Evolutionary conservation across 2,329 filamentous ascomycete genomes (phyloP).

Genomic region (Dactylellina drechsleri): DNA sequence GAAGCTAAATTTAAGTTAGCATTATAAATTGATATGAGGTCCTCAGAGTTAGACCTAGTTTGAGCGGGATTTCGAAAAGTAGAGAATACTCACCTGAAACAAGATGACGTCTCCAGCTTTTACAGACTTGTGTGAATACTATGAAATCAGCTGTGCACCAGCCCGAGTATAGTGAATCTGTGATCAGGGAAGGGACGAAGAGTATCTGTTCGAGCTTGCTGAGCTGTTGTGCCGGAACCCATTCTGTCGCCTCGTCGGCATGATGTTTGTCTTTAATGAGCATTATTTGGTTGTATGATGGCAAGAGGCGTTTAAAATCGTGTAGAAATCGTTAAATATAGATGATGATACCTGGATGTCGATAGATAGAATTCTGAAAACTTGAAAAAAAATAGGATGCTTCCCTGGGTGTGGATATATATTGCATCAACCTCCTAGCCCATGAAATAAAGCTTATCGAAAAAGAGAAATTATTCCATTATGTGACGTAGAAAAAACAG

Average conservation of each 20-base stretch:
- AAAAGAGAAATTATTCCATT: no score
- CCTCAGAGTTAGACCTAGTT: not conserved
- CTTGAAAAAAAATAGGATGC: no score
- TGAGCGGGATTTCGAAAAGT: not conserved
- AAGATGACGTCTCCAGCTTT: constrained; percentile 3
- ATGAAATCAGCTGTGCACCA: constrained; percentile 9
- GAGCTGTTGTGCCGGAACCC: not conserved
- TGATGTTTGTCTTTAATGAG: constrained; percentile 9
- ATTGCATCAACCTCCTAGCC: no score
- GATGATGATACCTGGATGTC: not conserved
- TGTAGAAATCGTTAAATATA: not conserved
- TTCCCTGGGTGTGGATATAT: no score
- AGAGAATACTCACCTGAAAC: constrained; percentile 3
- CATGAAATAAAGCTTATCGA: no score
- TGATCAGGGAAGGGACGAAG: constrained; percentile 8
- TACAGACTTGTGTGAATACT: constrained; percentile 1
- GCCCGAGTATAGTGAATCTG: not conserved
- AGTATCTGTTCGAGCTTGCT: not conserved
- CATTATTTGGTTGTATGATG: not conserved
- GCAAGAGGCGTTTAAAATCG: no score
- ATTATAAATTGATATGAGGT: not conserved
- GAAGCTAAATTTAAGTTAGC: not conserved
- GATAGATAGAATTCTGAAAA: no score
- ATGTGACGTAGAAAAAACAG: no score
- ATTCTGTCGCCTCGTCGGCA: not conserved